These are phyloP conservation scores for Alternaria postmessia DNA, from an alignment of 2,329 filamentous ascomycete species.

Conservation along the genomic window DNA sequence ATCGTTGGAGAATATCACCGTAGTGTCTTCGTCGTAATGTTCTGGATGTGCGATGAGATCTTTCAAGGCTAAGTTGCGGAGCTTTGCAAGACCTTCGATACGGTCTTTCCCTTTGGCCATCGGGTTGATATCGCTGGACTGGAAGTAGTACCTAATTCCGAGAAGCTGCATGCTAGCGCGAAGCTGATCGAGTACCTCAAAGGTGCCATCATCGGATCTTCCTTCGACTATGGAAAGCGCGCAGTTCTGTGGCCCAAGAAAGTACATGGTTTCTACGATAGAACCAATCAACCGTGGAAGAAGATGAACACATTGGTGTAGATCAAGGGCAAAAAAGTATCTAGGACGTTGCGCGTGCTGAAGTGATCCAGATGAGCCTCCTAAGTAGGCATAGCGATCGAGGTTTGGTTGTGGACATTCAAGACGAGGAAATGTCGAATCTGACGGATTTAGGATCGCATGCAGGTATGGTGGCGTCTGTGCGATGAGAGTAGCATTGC, in stretches of 20 bases:
- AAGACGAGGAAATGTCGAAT: constrained; percentile 23
- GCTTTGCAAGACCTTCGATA: constrained; percentile 58
- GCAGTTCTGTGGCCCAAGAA: constrained; percentile 61
- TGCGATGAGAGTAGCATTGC: constrained; percentile 21
- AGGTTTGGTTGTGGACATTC: constrained; percentile 27
- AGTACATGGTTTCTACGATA: constrained; percentile 59
- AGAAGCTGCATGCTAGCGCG: constrained; percentile 47
- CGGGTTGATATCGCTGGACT: constrained; percentile 56
- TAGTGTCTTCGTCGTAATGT: constrained; percentile 94
- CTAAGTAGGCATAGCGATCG: constrained; percentile 28
- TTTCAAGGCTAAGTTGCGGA: constrained; percentile 63
- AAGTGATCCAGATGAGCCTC: constrained; percentile 8
- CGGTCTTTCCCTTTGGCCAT: constrained; percentile 45
- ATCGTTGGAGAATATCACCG: constrained; percentile 88
- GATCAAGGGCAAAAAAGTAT: constrained; percentile 62
- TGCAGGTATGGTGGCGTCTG: constrained; percentile 24
- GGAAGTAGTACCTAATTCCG: constrained; percentile 55
- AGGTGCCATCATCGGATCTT: constrained; percentile 63
- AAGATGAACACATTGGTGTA: constrained; percentile 56
- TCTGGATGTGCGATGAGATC: constrained; percentile 68
- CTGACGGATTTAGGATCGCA: constrained; percentile 28
- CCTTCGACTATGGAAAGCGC: constrained; percentile 66
- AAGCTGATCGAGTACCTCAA: constrained; percentile 58
- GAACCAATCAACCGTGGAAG: constrained; percentile 63
- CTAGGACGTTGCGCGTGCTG: constrained; percentile 16